A percentile compares a stretch with the other conserved stretches of the same genome.
These are phyloP conservation scores for Agaricales sp. DNA, from an alignment of 1,284 basidiomycete species.

Conservation along the genomic window DNA sequence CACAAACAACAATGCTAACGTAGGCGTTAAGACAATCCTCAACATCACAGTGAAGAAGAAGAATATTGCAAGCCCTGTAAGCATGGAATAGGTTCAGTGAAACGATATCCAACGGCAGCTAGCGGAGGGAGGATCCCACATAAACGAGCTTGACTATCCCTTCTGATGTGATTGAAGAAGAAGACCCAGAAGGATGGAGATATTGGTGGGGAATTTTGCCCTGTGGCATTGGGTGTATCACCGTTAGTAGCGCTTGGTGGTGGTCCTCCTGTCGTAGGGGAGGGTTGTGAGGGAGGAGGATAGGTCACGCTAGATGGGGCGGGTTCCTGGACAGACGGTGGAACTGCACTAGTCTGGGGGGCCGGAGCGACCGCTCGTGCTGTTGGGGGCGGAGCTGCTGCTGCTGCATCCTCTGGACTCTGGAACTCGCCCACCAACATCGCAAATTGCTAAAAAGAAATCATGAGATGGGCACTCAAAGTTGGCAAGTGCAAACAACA, in stretches of 20 bases:
- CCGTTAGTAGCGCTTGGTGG: conserved; percentile 12
- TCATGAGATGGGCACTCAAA: not conserved
- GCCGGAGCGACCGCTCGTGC: conserved; percentile 11
- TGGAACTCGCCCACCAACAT: conserved; percentile 75
- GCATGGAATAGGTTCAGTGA: conserved; percentile 2
- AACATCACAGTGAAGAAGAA: conserved; percentile 61
- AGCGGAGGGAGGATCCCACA: conserved; percentile 31
- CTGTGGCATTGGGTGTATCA: conserved; percentile 15
- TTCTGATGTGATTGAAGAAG: conserved; percentile 45
- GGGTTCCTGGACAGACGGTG: not conserved
- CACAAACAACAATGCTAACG: conserved; percentile 64
- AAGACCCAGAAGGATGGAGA: conserved; percentile 34
- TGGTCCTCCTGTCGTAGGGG: conserved; percentile 10
- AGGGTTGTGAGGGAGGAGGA: conserved; percentile 5
- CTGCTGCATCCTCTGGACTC: conserved; percentile 53
- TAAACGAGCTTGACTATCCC: conserved; percentile 60
- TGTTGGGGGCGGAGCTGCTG: conserved; percentile 18
- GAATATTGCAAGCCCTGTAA: conserved; percentile 54
- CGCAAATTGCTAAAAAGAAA: conserved; percentile 62
- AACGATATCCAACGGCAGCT: not conserved
- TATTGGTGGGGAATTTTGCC: conserved; percentile 13
- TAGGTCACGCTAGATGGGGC: not conserved
- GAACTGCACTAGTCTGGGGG: conserved; percentile 3
- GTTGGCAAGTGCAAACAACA: not conserved
- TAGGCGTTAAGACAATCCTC: conserved; percentile 64